Evolutionary conservation across 2,329 filamentous ascomycete genomes (phyloP).

Genomic region (Tolypocladium ovalisporum): DNA sequence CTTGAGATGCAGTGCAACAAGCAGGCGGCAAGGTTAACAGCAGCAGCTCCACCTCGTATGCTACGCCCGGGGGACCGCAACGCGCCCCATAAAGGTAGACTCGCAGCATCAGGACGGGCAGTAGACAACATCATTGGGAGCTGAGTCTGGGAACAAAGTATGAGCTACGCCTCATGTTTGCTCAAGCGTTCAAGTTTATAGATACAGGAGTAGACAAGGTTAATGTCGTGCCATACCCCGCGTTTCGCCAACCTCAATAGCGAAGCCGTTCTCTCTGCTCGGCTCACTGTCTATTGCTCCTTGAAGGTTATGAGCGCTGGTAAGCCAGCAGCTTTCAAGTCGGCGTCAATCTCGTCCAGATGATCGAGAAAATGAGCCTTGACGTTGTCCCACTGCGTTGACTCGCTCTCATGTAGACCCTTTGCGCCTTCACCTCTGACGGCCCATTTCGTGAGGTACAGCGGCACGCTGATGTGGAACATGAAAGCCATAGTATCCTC

Average conservation of each 20-base stretch:
- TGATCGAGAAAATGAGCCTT: slow-evolving; percentile 16
- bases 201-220: not conserved
- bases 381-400: slow-evolving; percentile 12
- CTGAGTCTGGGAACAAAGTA: not conserved
- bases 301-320: not conserved
- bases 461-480: slow-evolving; percentile 22
- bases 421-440: slow-evolving; percentile 10
- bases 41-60: not conserved
- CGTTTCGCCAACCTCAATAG: not conserved
- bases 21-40: not conserved
- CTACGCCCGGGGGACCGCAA: not conserved
- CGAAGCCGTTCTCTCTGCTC: not conserved
- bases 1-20: not conserved
- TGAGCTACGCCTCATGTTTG: not conserved
- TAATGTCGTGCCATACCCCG: not conserved
- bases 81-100: not conserved
- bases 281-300: not conserved
- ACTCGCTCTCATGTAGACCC: slow-evolving; percentile 7
- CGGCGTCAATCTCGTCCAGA: slow-evolving; percentile 11
- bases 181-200: not conserved
- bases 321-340: slow-evolving; percentile 10
- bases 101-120: not conserved
- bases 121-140: not conserved
- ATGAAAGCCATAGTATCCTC: slow-evolving; percentile 32
- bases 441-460: slow-evolving; percentile 14